Conservation (phyloP, 2,329 filamentous ascomycete genomes). For the Penicillium expansum region DNA sequence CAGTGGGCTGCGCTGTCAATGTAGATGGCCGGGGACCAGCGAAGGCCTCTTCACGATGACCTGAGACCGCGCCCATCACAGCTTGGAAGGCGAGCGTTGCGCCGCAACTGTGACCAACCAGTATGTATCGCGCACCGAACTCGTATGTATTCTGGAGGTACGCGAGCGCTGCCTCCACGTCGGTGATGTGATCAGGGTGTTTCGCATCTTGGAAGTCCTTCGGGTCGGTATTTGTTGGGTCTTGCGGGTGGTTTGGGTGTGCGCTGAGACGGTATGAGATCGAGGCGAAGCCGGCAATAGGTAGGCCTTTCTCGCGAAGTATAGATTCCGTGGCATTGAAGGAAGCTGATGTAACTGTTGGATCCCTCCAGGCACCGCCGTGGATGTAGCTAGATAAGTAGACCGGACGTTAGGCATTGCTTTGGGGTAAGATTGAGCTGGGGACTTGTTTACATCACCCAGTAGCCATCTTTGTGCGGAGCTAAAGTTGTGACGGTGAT, state of each 20-base stretch:
- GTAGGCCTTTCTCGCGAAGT: slow-evolving; percentile 27
- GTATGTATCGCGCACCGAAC: slow-evolving; percentile 42
- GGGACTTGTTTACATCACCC: slow-evolving; percentile 39
- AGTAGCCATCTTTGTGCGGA: slow-evolving; percentile 29
- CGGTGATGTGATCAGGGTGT: slow-evolving; percentile 48
- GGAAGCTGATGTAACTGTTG: slow-evolving; percentile 35
- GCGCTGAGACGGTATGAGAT: slow-evolving; percentile 49
- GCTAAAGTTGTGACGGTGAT: slow-evolving; percentile 30
- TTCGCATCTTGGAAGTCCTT: slow-evolving; percentile 36
- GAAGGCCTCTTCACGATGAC: slow-evolving; percentile 12
- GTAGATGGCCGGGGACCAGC: slow-evolving; percentile 10
- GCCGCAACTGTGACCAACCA: slow-evolving; percentile 49
- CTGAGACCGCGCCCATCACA: slow-evolving; percentile 35
- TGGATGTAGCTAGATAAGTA: slow-evolving; percentile 43
- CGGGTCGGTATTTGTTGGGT: slow-evolving; percentile 26
- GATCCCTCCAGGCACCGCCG: slow-evolving; percentile 51
- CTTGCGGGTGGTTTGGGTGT: slow-evolving; percentile 42
- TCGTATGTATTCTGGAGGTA: slow-evolving; percentile 43
- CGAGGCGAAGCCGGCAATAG: slow-evolving; percentile 44
- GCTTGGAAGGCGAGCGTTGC: slow-evolving; percentile 47
- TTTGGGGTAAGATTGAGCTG: not conserved
- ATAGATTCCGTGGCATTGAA: slow-evolving; percentile 37
- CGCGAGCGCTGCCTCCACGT: slow-evolving; percentile 40
- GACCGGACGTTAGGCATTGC: slow-evolving; percentile 1
- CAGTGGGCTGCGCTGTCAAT: slow-evolving; percentile 30